phyloP scores from a whole-genome alignment of 2,329 filamentous ascomycete species.

The Colletotrichum viniferum region DNA sequence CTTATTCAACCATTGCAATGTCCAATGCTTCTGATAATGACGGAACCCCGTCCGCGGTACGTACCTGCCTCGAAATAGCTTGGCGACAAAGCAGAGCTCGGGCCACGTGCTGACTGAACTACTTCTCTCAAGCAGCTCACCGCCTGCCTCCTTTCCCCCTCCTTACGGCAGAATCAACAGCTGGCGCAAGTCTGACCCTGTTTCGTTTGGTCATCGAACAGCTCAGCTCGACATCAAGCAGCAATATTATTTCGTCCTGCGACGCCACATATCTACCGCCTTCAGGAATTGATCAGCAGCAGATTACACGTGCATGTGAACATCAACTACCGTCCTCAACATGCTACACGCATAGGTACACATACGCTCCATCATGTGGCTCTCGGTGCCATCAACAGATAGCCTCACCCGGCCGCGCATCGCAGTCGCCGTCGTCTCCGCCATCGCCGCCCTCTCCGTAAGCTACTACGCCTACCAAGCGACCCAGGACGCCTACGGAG shows the following conservation, averaged over 20 bases:
- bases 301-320: not conserved
- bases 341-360: slow-evolving; percentile 20
- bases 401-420: slow-evolving; percentile 59
- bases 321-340: not conserved
- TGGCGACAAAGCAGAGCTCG: not conserved
- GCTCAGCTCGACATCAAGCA: not conserved
- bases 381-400: slow-evolving; percentile 54
- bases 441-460: slow-evolving; percentile 59
- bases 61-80: not conserved
- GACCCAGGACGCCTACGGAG: slow-evolving; percentile 21
- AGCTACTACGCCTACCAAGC: slow-evolving; percentile 62
- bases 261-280: not conserved
- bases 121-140: not conserved
- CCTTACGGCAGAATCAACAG: not conserved
- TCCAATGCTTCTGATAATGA: not conserved
- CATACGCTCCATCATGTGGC: slow-evolving; percentile 43
- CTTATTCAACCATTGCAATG: not conserved
- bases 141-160: not conserved
- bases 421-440: slow-evolving; percentile 60
- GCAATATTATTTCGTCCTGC: not conserved
- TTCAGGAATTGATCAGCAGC: not conserved
- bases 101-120: slow-evolving; percentile 3
- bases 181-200: slow-evolving; percentile 5
- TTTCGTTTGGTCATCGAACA: not conserved
- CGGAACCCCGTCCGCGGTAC: not conserved